Evolutionary conservation across 1,139 yeast genomes (phyloP), one percentile per base, ranked within the genome.

Genomic region (Saccharomyces hybrid): DNA sequence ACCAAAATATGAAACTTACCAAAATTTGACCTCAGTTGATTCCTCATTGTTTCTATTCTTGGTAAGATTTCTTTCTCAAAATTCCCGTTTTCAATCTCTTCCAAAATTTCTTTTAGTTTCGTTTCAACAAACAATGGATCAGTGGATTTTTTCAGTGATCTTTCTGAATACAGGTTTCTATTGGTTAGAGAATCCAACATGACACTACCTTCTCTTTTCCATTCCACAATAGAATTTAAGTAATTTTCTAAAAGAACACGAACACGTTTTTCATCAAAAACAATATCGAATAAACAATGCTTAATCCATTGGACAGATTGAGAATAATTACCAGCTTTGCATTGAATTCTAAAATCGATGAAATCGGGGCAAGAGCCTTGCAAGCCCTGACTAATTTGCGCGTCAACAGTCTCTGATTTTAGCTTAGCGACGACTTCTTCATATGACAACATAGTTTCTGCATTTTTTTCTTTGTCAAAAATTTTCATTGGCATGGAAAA

Each of bases 221-320:
- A 75, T 55, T 89, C 96, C 0, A 96, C 86, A 49, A 93, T 71
- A 0, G 88, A 78, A 63, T 86, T 88, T 57, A 90, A 72, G 51
- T 86, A 76, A 64, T 88, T 88, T 59, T 90, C 96, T 50, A 91
- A 68, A 27, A 86, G 77, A 27, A 88, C 82, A 59, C 78, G 78
- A 24, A 90, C 79, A 67, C 98, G 78, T 16, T 81, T 78, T 58
- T 81, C 82, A 56, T 91, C 96, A 68, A 88, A 88, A 4, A 81
- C 78, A 19, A 87, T 78, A 62, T 79, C 77, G 67, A 80, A 82
- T 64, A 90, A 72, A 19, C 88, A 77, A 55, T 83, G 82, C 44
- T 75, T 72, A 44, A 88, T 74, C 99, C 98, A 93, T 29, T 81
- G 78, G 50, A 91, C 81, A 0, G 93, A 93, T 48, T 77, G 77